These are phyloP conservation scores for Erodium moschatum DNA, from an alignment of 441 rosid species.

Conservation along the genomic window DNA sequence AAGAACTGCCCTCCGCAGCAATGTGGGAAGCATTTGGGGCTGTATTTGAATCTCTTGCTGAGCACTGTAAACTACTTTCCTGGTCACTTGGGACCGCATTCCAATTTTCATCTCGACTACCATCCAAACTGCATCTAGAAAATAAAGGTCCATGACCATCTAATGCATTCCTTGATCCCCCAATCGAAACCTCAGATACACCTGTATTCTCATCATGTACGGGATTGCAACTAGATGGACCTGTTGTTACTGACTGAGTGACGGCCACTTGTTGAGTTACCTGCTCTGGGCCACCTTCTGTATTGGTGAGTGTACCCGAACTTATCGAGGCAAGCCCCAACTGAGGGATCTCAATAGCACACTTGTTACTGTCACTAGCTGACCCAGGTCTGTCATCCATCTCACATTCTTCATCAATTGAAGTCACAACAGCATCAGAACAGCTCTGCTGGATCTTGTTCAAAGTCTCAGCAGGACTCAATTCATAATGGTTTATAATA, in stretches of 20 bases:
- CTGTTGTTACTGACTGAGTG: slow-evolving; percentile 21
- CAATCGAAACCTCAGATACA: slow-evolving; percentile 12
- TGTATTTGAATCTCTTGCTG: slow-evolving; percentile 29
- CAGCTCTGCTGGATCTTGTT: slow-evolving; percentile 29
- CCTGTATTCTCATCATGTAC: slow-evolving; percentile 20
- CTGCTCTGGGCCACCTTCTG: slow-evolving; percentile 26
- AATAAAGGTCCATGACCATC: slow-evolving; percentile 22
- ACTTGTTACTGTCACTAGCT: slow-evolving; percentile 24
- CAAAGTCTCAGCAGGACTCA: slow-evolving; percentile 25
- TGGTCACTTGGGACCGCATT: slow-evolving; percentile 20
- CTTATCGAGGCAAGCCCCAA: slow-evolving; percentile 22
- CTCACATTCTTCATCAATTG: slow-evolving; percentile 28
- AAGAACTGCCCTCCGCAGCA: slow-evolving; percentile 25
- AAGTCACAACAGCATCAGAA: slow-evolving; percentile 28
- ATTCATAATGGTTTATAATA: slow-evolving; percentile 32
- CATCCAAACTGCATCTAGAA: slow-evolving; percentile 21
- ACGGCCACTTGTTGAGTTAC: slow-evolving; percentile 17
- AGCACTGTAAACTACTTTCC: slow-evolving; percentile 19
- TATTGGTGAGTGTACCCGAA: slow-evolving; percentile 24
- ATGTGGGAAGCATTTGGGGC: slow-evolving; percentile 20
- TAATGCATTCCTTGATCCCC: slow-evolving; percentile 26
- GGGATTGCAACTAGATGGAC: slow-evolving; percentile 22
- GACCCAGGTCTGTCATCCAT: slow-evolving; percentile 21
- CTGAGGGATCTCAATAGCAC: slow-evolving; percentile 27
- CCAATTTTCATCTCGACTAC: slow-evolving; percentile 10